phyloP scores from a whole-genome alignment of 441 rosid species.

The Sinapis alba region DNA sequence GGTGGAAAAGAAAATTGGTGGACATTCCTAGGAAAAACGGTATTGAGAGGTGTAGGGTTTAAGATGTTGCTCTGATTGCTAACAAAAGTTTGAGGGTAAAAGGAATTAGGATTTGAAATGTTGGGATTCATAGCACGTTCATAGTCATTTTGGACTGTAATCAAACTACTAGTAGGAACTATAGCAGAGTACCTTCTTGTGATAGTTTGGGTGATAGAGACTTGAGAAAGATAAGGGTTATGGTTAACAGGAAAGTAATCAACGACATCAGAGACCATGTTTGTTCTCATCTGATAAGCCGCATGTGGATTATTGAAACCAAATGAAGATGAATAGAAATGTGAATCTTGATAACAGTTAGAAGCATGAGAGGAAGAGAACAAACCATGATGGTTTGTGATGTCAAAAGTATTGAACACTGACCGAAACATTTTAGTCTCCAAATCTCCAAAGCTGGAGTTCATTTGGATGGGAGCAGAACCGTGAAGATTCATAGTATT shows the following conservation, averaged over 20 bases:
- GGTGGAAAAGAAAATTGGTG: conserved; percentile 5
- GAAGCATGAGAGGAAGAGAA: conserved; percentile 8
- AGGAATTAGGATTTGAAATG: not conserved
- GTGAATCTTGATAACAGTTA: not conserved
- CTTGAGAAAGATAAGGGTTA: conserved; percentile 16
- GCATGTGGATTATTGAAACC: conserved; percentile 5
- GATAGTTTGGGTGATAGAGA: conserved; percentile 15
- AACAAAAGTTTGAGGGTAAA: conserved; percentile 1
- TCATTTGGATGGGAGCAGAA: not conserved
- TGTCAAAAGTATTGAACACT: not conserved
- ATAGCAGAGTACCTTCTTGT: conserved; percentile 9
- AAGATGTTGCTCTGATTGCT: not conserved
- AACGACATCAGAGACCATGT: conserved; percentile 9
- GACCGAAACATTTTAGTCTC: not conserved
- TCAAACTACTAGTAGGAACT: conserved; percentile 2
- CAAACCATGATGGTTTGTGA: conserved; percentile 12
- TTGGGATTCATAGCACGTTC: not conserved
- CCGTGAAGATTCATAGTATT: not conserved
- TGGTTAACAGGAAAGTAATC: not conserved
- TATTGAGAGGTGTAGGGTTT: conserved; percentile 3
- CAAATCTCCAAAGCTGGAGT: not conserved
- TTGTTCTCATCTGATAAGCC: conserved; percentile 7
- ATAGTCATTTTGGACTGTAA: not conserved
- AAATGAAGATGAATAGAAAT: conserved; percentile 1
- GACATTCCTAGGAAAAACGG: not conserved